Conservation (phyloP, 768 basidiomycete genomes). For the Lactarius deliciosus region DNA sequence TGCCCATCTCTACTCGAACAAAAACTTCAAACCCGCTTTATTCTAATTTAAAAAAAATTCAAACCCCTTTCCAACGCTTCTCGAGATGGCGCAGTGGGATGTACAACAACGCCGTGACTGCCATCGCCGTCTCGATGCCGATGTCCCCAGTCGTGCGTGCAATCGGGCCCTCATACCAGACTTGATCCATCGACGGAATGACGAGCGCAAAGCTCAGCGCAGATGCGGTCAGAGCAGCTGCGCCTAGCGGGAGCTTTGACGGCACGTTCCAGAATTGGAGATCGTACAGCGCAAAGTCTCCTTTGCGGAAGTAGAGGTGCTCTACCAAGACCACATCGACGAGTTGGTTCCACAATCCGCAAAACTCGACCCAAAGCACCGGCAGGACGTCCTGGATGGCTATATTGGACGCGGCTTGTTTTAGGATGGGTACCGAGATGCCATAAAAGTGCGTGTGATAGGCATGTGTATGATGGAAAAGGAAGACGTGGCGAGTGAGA, state of each 20-base stretch:
- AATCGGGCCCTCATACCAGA: slow-evolving; percentile 70
- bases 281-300: slow-evolving; percentile 50
- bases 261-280: slow-evolving; percentile 54
- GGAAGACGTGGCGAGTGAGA: slow-evolving; percentile 5
- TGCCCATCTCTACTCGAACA: neutral
- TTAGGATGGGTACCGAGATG: neutral
- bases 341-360: slow-evolving; percentile 12
- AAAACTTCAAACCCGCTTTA: neutral
- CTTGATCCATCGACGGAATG: slow-evolving; percentile 69
- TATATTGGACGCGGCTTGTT: neutral
- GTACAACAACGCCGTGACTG: slow-evolving; percentile 49
- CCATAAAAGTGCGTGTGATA: neutral
- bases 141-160: slow-evolving; percentile 66
- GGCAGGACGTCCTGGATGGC: neutral
- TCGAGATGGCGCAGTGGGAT: slow-evolving; percentile 49
- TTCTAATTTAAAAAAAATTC: too few species aligned
- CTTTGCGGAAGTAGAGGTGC: slow-evolving; percentile 62
- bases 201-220: slow-evolving; percentile 53
- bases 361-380: slow-evolving; percentile 12
- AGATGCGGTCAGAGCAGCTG: slow-evolving; percentile 57
- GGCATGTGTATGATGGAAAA: neutral
- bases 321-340: slow-evolving; percentile 52
- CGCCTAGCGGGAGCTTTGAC: slow-evolving; percentile 55
- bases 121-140: slow-evolving; percentile 62
- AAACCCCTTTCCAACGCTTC: slow-evolving; percentile 19